Evolutionary conservation across 192 early-diverging fungal genomes (phyloP).

Genomic region (Coemansia sp.): DNA sequence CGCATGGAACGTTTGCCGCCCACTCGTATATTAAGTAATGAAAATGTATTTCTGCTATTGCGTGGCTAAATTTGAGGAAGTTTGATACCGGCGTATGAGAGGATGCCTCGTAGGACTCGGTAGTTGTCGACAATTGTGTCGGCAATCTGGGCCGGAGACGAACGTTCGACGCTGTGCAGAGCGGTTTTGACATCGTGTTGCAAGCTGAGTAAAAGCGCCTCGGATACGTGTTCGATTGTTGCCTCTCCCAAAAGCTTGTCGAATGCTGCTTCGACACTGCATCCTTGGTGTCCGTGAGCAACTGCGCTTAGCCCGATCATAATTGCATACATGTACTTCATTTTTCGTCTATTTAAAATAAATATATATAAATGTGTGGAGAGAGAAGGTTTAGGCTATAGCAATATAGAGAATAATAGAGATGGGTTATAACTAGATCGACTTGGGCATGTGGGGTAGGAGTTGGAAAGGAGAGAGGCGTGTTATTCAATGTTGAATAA

Average conservation of each 20-base stretch:
- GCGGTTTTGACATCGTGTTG: slow-evolving; percentile 23
- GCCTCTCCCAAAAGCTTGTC: slow-evolving; percentile 21
- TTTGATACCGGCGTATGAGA: slow-evolving; percentile 18
- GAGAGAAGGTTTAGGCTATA: too few species aligned
- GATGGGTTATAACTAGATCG: too few species aligned
- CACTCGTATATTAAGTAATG: neutral
- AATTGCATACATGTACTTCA: neutral
- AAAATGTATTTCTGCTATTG: neutral
- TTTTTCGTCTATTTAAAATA: neutral
- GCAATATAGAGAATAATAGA: too few species aligned
- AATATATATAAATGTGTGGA: neutral
- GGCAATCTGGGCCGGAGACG: slow-evolving; percentile 15
- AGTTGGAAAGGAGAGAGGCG: too few species aligned
- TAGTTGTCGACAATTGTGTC: slow-evolving; percentile 32
- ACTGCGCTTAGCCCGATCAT: neutral
- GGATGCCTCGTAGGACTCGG: slow-evolving; percentile 21
- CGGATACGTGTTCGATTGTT: slow-evolving; percentile 27
- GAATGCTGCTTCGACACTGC: slow-evolving; percentile 28
- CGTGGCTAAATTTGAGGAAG: slow-evolving; percentile 20
- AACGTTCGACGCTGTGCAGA: slow-evolving; percentile 12
- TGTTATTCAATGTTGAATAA: too few species aligned
- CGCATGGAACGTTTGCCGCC: neutral
- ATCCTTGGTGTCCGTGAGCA: slow-evolving; percentile 26
- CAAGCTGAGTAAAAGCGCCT: slow-evolving; percentile 21
- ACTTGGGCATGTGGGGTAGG: too few species aligned